Base-by-base conservation (phyloP, 352 stramenopile genomes). In the Phytophthora vignae region DNA sequence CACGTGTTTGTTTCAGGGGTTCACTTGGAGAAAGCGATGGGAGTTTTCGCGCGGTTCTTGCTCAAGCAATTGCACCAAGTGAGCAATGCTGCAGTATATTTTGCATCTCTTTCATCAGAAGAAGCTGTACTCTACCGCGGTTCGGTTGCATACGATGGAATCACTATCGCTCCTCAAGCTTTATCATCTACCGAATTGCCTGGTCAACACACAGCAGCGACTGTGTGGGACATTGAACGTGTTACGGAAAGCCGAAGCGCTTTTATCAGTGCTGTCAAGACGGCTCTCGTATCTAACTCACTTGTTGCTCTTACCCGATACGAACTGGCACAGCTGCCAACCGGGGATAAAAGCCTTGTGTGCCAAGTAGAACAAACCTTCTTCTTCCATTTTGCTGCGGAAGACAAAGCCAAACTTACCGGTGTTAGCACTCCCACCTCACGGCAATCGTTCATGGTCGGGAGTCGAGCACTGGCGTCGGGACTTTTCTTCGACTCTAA, bases 211-310 rank as follows among this genome's bases (percentile, higher is more conserved):
- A 29, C 4, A 48, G 52, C 42, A 19, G 6, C 62, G 50, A 46
- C n/a, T 21, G 48, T 70, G 27, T 77, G 70, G 70, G 69, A 36
- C 3, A 62, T 76, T 12, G 79, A 85, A 21, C 61, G 69, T 9
- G 64, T 77, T 4, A 65, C 33, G 0, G 44, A 64, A 33, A 87
- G 79, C 22, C 79, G 79, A n/a, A 67, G 61, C 2, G 68, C 61
- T n/a, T 90, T 89, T 61, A 29, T 75, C 22, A 77, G 68, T 9
- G 81, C 77, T 31, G 73, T 90, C 29, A 89, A 90, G 52, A 73
- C 68, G 10, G 81, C 77, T 33, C 60, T 90, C 7, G 77, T 88
- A 15, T 62, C 10, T 19, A 71, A 74, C 22, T 72, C 69, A 7
- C 54, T 56, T 5, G 78, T 88, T n/a, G 38, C 53, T 19, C 61